A percentile compares a stretch with the other conserved stretches of the same genome.
phyloP scores from a whole-genome alignment of 441 rosid species.

The Capsella rubella region DNA sequence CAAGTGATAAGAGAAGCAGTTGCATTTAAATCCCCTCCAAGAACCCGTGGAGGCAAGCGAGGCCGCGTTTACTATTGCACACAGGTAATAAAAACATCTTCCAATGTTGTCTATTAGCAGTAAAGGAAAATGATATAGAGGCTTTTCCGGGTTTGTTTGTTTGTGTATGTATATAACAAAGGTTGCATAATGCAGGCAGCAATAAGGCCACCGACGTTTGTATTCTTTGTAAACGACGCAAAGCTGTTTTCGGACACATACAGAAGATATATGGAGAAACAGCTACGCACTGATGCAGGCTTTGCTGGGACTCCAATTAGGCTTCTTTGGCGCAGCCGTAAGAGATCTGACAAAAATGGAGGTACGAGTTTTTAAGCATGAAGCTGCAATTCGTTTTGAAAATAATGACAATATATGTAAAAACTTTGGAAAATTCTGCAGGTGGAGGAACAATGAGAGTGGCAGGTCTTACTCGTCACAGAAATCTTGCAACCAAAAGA shows the following conservation, averaged over 20 bases:
- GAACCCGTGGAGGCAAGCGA: constrained; percentile 89
- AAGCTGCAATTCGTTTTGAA: background rate
- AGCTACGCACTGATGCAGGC: constrained; percentile 84
- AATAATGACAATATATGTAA: background rate
- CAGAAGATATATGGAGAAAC: constrained; percentile 94
- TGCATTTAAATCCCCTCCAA: constrained; percentile 93
- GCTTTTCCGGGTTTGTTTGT: background rate
- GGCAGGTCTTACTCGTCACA: constrained; percentile 42
- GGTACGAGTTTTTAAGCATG: constrained; percentile 16
- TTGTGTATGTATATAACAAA: background rate
- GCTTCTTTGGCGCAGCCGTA: constrained; percentile 94
- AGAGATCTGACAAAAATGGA: constrained; percentile 67
- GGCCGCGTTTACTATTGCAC: constrained; percentile 94
- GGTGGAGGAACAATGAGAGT: constrained; percentile 47
- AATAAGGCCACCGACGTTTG: constrained; percentile 92
- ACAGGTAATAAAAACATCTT: constrained; percentile 57
- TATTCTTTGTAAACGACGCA: constrained; percentile 91
- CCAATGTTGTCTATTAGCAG: background rate
- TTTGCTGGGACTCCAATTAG: constrained; percentile 95
- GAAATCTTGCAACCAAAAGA: constrained; percentile 39
- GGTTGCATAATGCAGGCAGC: constrained; percentile 74
- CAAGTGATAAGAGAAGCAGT: constrained; percentile 88
- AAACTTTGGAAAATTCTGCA: constrained; percentile 20
- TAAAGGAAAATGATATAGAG: background rate
- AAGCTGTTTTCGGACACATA: constrained; percentile 90